Base-by-base conservation (phyloP, 2,329 filamentous ascomycete species). In the Neocatenulostroma microsporum region DNA sequence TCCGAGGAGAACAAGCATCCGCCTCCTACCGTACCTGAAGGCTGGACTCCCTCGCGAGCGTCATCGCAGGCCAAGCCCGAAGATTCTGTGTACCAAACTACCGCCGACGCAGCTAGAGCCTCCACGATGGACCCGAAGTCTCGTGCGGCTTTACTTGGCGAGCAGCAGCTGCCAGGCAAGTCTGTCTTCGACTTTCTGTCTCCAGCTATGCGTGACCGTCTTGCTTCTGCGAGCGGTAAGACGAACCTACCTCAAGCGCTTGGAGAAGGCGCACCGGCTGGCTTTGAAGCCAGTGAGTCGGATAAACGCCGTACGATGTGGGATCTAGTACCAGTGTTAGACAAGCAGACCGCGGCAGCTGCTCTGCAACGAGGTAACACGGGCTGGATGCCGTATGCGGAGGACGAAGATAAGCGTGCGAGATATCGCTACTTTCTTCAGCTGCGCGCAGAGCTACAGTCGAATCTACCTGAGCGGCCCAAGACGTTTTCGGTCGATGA, bases 121-220 rank as follows among this genome's bases (percentile, higher is more conserved):
- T 91, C 85, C 0, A 76, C 70, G 1, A 70, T 94, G 7, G 78
- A 94, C 56, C 80, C 85, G 1, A 80, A 77, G 53, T 70, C 81
- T 27, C 78, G 91, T 44, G 88, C 87, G 10, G 78, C 78, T 3
- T 69, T 94, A 1, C 70, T 96, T 1, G 88, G 88, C 23, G 89
- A 95, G 63, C 70, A 76, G 25, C 74, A 77, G 23, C 67, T 96
- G 0, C 88, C 88, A 0, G 85, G 86, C 1, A 95, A 96, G 64
- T 96, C 91, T 0, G 80, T 98, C 3, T 98, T 96, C 58, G 88
- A 96, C 62, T 98, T 84, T 60, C 73, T 98, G 47, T 84, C 84
- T 0, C 71, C 84, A 0, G 74, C 82, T 21, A 78, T 84, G 3
- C 78, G 91, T 43, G 81, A 89, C 34, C 77, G 80, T 18, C 73